Evolutionary conservation across 2,329 filamentous ascomycete species (phyloP), one percentile per base, ranked within the genome.

Genomic region (Colletotrichum lindemuthianum): DNA sequence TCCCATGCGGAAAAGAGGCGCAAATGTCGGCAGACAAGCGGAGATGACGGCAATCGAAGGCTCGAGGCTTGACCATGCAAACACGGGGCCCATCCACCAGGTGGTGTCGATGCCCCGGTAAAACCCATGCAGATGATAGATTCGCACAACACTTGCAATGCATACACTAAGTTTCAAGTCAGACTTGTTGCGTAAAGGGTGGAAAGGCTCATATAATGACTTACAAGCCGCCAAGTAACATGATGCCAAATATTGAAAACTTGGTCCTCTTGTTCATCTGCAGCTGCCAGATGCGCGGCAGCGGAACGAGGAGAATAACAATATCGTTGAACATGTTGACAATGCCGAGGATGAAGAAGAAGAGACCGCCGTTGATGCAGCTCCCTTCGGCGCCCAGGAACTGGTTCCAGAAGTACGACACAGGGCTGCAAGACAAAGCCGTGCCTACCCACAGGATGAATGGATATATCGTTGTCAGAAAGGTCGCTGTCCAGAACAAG

Each of bases 51-150:
- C 76, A 47, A 76, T 72, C 60, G 76, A 76, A 66, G 77, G 74
- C 65, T 80, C 78, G 63, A 79, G 73, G 56, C 77, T 72, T 11
- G 77, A 78, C 75, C 77, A 79, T 68, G 74, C 74, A 16, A 75
- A 67, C 8, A 53, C 50, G 7, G 61, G 65, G 2, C 57, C 65
- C 61, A 65, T 65, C 24, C 59, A 53, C 39, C 54, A 67, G 9
- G 58, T 65, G 15, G 61, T 37, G 43, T 65, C 53, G 36, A 44
- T 39, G 44, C 50, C 55, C 24, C 48, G 39, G 53, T 59, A 61
- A 2, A 53, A 24, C 8, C 48, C 49, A 2, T 57, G 44, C 37
- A 57, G 59, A 7, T 61, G 57, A 33, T 44, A 61, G 3, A 61
- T 61, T 8, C 52, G 51, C 4, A 57, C 53, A 7, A 61, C 34